Base-by-base conservation (phyloP, 2,329 filamentous ascomycete genomes). In the Pseudopithomyces chartarum region DNA sequence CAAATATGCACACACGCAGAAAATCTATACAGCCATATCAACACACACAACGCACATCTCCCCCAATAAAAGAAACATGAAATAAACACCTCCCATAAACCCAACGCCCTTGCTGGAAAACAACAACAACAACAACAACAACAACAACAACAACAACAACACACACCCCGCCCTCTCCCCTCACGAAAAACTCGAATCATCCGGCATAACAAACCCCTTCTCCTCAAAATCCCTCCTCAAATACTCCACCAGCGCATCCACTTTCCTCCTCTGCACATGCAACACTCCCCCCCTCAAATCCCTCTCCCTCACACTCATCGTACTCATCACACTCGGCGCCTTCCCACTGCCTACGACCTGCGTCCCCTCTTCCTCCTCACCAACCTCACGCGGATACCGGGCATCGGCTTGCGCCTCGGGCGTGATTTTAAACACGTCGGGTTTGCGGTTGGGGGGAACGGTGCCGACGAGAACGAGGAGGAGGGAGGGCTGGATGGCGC, bases 401-500 rank as follows among this genome's bases (percentile, higher is more conserved):
- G 68, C 49, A 55, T 76, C 78, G 40, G 77, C 77, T 22, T 67
- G 57, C 5, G 72, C 73, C 63, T 82, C 80, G 23, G 78, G 67
- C 7, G 78, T 80, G 55, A 80, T 75, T 39, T 76, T 79, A 62
- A 79, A 78, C 6, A 65, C 59, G 6, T 67, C 64, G n/a, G n/a
- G n/a, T 48, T 69, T 70, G 8, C 73, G 74, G 5, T 68, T 70
- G 20, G 79, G 79, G 19, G 80, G 78, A 1, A 81, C 78, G 38
- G 76, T 78, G 23, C 80, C 81, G 46, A 82, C 78, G 3, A 83
- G 69, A 2, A 81, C 78, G 2, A 83, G 71, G 0, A 83, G 70
- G 2, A 83, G 67, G 12, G 78, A 76, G 10, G 77, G 73, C 61
- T 82, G 80, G 15, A 83, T 62, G 29, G 75, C 73, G 32, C 79